A percentile compares a stretch with the other conserved stretches of the same genome.
Conservation (phyloP, 2,329 filamentous ascomycete species). For the Teratosphaeria gauchensis region DNA sequence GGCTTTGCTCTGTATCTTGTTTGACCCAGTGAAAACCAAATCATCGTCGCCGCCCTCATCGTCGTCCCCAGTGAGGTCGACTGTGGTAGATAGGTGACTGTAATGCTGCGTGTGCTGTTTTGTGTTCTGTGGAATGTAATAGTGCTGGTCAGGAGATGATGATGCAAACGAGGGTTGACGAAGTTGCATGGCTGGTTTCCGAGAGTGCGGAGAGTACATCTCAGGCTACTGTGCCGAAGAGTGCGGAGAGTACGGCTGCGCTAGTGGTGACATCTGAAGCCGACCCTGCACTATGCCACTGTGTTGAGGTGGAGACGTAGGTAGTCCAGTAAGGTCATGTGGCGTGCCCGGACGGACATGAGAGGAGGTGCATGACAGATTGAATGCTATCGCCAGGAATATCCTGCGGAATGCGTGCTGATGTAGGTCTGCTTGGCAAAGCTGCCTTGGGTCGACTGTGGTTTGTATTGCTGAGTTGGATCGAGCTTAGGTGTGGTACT, state of each 20-base stretch:
- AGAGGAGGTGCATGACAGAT: neutral
- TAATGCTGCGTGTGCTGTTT: neutral
- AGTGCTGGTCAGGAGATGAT: neutral
- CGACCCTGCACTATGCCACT: neutral
- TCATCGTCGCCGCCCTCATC: conserved; percentile 17
- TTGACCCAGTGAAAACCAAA: conserved; percentile 6
- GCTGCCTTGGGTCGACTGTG: neutral
- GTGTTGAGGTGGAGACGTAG: neutral
- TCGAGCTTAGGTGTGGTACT: neutral
- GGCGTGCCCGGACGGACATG: neutral
- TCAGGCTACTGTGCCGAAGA: neutral
- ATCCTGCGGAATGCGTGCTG: neutral
- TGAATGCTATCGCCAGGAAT: neutral
- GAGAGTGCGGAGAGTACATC: neutral
- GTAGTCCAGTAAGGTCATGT: neutral
- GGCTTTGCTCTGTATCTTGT: conserved; percentile 1
- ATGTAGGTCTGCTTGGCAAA: neutral
- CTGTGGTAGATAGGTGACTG: conserved; percentile 9
- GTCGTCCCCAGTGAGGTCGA: conserved; percentile 46
- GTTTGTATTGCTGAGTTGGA: neutral
- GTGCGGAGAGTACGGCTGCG: neutral
- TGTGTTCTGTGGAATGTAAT: neutral
- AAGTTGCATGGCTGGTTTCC: neutral
- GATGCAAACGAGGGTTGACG: neutral
- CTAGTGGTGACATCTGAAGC: neutral